These are phyloP conservation scores for Pythium rhizo-oryzae DNA, from an alignment of 352 stramenopile genomes.

Conservation along the genomic window DNA sequence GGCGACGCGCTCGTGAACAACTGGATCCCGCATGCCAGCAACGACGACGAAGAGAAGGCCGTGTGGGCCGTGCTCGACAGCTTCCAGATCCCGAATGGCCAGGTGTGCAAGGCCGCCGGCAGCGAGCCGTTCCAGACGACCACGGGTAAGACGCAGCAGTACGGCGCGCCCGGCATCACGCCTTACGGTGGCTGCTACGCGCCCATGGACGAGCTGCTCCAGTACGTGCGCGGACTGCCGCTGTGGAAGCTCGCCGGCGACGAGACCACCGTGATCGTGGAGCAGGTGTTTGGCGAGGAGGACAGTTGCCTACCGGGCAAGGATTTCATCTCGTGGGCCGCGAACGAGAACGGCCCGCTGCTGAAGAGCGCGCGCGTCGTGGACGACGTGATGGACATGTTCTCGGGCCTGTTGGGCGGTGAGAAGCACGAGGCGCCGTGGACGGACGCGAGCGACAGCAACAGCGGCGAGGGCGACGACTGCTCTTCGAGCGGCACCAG, in stretches of 20 bases:
- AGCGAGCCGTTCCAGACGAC: slow-evolving; percentile 17
- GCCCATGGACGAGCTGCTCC: slow-evolving; percentile 5
- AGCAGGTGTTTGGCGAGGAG: slow-evolving; percentile 9
- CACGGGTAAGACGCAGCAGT: slow-evolving; percentile 3
- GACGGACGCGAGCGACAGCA: slow-evolving; percentile 7
- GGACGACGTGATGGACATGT: neutral
- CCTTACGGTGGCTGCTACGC: slow-evolving; percentile 12
- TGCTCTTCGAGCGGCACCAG: neutral
- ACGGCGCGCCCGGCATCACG: neutral
- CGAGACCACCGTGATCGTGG: neutral
- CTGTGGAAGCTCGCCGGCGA: slow-evolving; percentile 1
- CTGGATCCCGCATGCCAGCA: neutral
- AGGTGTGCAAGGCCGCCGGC: slow-evolving; percentile 14
- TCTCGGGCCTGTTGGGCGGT: neutral
- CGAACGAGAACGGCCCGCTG: slow-evolving; percentile 2
- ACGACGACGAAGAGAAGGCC: slow-evolving; percentile 4
- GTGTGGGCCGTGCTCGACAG: slow-evolving; percentile 9
- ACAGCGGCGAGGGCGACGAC: slow-evolving; percentile 2
- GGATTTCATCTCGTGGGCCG: slow-evolving; percentile 7
- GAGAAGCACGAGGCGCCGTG: neutral
- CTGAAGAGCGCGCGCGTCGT: slow-evolving; percentile 2
- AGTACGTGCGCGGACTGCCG: slow-evolving; percentile 13
- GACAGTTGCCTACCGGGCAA: slow-evolving; percentile 2
- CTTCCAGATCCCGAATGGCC: slow-evolving; percentile 25
- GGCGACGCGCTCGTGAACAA: slow-evolving; percentile 15